Conservation (phyloP, 345 rosid genomes). For the Noccaea caerulescens region DNA sequence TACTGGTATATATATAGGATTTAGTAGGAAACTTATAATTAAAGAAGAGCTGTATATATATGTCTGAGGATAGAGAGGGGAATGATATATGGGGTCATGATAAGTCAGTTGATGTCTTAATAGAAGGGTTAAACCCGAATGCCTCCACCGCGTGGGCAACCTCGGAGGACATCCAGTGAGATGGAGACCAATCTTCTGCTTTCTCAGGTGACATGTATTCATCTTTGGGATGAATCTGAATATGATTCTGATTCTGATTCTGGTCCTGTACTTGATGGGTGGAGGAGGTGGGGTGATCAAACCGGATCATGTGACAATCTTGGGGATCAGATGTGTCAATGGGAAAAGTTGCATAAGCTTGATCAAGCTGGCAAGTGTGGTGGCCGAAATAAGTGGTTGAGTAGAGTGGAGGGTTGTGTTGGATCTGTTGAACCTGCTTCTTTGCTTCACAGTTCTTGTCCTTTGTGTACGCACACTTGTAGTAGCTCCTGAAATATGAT, state of each 20-base stretch:
- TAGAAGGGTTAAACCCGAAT: slow-evolving; percentile 39
- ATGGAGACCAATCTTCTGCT: slow-evolving; percentile 25
- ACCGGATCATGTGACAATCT: slow-evolving; percentile 42
- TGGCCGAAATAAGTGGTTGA: slow-evolving; percentile 52
- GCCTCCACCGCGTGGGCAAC: slow-evolving; percentile 40
- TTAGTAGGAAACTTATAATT: slow-evolving; percentile 17
- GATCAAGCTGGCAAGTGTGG: slow-evolving; percentile 53
- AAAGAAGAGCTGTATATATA: slow-evolving; percentile 6
- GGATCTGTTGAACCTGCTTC: slow-evolving; percentile 56
- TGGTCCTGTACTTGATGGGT: slow-evolving; percentile 14
- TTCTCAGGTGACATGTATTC: slow-evolving; percentile 20
- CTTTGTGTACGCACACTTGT: slow-evolving; percentile 56
- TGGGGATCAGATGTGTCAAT: slow-evolving; percentile 22
- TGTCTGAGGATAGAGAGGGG: slow-evolving; percentile 14
- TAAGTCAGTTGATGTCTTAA: slow-evolving; percentile 36
- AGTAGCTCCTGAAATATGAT: slow-evolving; percentile 49
- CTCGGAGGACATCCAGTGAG: slow-evolving; percentile 39
- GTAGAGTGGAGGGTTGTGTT: slow-evolving; percentile 46
- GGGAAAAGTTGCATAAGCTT: slow-evolving; percentile 30
- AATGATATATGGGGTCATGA: slow-evolving; percentile 28
- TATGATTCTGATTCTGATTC: background rate
- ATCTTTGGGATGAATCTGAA: slow-evolving; percentile 11
- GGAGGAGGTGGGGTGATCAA: slow-evolving; percentile 32
- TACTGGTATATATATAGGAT: background rate
- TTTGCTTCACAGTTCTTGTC: slow-evolving; percentile 60